Conservation (phyloP, 306 rosid species). For the Elaeagnus macrophylla region DNA sequence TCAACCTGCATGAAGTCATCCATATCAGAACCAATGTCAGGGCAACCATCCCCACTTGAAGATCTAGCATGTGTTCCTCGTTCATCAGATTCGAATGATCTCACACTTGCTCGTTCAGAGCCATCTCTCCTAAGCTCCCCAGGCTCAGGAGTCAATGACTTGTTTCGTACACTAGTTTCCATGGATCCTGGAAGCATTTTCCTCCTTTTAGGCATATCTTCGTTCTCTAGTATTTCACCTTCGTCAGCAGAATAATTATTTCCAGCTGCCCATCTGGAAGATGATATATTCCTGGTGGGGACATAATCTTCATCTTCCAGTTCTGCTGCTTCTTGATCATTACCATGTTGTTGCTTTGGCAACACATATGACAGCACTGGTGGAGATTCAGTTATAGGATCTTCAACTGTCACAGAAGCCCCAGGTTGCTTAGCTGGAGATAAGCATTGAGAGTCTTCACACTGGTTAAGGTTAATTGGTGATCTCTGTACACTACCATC, state of each 20-base stretch:
- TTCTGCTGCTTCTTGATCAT: slow-evolving; percentile 41
- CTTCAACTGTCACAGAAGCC: slow-evolving; percentile 19
- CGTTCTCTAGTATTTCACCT: slow-evolving; percentile 59
- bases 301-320: slow-evolving; percentile 59
- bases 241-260: slow-evolving; percentile 79
- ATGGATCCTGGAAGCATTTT: slow-evolving; percentile 31
- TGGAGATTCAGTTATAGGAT: slow-evolving; percentile 23
- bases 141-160: slow-evolving; percentile 51
- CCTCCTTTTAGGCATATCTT: slow-evolving; percentile 52
- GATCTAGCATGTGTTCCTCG: slow-evolving; percentile 40
- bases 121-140: slow-evolving; percentile 56
- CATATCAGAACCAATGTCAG: slow-evolving; percentile 46
- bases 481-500: slow-evolving; percentile 35
- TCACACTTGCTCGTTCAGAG: slow-evolving; percentile 42
- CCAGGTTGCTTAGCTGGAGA: slow-evolving; percentile 18
- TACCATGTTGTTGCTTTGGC: slow-evolving; percentile 27
- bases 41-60: slow-evolving; percentile 52
- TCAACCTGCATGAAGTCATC: slow-evolving; percentile 62
- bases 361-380: slow-evolving; percentile 24
- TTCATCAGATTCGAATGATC: slow-evolving; percentile 69
- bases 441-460: slow-evolving; percentile 21
- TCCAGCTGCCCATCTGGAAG: slow-evolving; percentile 96
- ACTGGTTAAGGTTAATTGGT: slow-evolving; percentile 24
- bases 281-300: slow-evolving; percentile 68
- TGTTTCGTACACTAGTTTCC: slow-evolving; percentile 39